Base-by-base conservation (phyloP, 495 filamentous ascomycete genomes). In the Tuber calosporum region DNA sequence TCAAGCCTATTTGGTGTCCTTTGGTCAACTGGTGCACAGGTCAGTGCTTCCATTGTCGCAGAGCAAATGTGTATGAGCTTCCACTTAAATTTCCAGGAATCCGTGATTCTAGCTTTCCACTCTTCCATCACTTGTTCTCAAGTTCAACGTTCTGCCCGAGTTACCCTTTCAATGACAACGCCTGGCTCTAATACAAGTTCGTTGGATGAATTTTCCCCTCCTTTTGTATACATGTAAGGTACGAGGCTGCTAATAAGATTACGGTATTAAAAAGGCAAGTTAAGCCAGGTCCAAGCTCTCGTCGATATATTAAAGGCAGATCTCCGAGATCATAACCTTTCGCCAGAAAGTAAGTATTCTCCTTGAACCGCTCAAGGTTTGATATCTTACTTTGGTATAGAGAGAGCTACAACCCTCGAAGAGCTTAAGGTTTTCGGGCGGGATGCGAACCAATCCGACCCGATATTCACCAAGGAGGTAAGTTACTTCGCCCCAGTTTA, bases 341-440 rank as follows among this genome's bases (percentile, higher is more conserved):
- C 83, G 2, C 81, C 88, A 67, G 80, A 88, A 66, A 83, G 91
- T 92, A 82, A 83, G 3, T 53, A 42, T 66, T 69, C 26, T 30
- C 30, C 36, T 58, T 45, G n/a, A n/a, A 34, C n/a, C 15, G 26
- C 11, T 30, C 69, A 34, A 68, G 66, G 4, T 38, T 30, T n/a
- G 68, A 20, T 68, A 67, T 77, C 73, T 78, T 75, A 58, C 72
- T 71, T 5, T 22, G 66, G 69, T 62, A 62, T 69, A 93, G 91
- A 92, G 81, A 84, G 87, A 72, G 82, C 87, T 84, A 82, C 85
- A 19, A 82, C 83, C 19, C 87, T 97, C 11, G 87, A 93, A 71
- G 86, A 92, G 72, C 83, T 97, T 45, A 96, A 96, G 80, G 85
- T 94, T 72, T 88, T 91, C 80, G 90, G 93, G 26, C 90, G 93